Evolutionary conservation across 139 green algal genomes (phyloP).

Genomic region (Astrephomene gubernaculifera): DNA sequence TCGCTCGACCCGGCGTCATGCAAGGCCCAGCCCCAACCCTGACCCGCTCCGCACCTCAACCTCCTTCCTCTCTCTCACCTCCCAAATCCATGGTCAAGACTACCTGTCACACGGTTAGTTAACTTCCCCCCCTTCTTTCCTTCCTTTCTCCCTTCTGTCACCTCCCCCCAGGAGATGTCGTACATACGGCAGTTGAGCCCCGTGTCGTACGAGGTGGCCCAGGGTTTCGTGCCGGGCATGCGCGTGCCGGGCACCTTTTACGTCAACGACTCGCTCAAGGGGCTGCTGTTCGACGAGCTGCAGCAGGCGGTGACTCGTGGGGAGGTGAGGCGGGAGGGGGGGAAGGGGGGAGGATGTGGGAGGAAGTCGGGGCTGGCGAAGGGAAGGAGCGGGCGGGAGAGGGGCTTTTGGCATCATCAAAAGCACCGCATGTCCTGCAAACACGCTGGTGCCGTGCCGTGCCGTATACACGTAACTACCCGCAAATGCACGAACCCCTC

Average conservation of each 20-base stretch:
- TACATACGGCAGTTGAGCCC: conserved; percentile 51
- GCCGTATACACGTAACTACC: background rate
- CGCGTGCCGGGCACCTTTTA: conserved; percentile 86
- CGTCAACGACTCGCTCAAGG: conserved; percentile 81
- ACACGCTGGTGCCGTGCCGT: too few relatives aligned
- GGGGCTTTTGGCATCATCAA: too few relatives aligned
- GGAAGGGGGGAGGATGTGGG: background rate
- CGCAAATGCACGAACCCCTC: background rate
- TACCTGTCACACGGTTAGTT: background rate
- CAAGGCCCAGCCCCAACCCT: background rate
- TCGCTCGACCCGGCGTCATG: background rate
- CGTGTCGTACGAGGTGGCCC: conserved; percentile 59
- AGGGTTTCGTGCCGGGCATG: conserved; percentile 90
- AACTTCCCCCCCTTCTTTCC: background rate
- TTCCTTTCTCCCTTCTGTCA: background rate
- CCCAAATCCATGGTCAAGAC: background rate
- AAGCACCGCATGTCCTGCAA: too few relatives aligned
- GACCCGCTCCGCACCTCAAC: background rate
- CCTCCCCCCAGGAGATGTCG: conserved; percentile 46
- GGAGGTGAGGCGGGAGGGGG: conserved; percentile 33
- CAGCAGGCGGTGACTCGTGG: conserved; percentile 46
- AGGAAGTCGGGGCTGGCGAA: too few relatives aligned
- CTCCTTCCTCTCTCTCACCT: background rate
- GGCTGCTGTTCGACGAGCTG: conserved; percentile 88
- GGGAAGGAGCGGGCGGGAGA: too few relatives aligned